Evolutionary conservation across 148 eudicot genomes (phyloP), one percentile per base, ranked within the genome.

Genomic region (Chenopodium suecicum): DNA sequence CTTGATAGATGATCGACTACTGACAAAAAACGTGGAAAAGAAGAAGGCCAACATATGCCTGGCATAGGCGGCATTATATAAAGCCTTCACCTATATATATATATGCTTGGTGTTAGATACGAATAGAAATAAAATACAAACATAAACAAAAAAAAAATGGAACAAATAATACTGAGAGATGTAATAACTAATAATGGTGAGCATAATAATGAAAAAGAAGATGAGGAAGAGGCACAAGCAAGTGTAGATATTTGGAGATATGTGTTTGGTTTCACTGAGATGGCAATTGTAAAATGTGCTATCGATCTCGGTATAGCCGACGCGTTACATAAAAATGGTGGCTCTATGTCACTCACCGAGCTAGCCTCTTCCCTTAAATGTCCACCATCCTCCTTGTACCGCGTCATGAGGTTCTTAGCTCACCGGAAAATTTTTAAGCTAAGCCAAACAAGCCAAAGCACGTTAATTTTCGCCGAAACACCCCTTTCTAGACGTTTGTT

Each of bases 241-340:
- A 47, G 78, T 50, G 73, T 84, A 22, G 86, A 86, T 3, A 84
- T 91, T 19, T 91, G 92, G 94, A 89, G 79, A 70, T 86, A 85
- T 58, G 83, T 87, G 6, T 88, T 85, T 83, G 97, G 92, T 9
- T 92, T 87, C 78, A 79, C 85, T 1, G 90, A 86, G 34, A 84
- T 89, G 88, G 93, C 93, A 27, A 88, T 85, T 0, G 87, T 90
- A 19, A 91, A 88, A 82, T 92, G 97, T 80, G 94, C 88, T 34
- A 85, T 92, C 32, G 91, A 91, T 80, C 90, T 92, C 2, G 90
- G 91, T 1, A 86, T 92, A 78, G 79, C 92, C 25, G 91, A 92
- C 64, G 84, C 77, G 47, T 65, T 92, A 1, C 92, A 86, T 71
- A 73, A 68, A 66, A 86, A 88, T 10, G 87, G 84, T 7, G 86